A percentile compares a stretch with the other conserved stretches of the same genome.
phyloP scores from a whole-genome alignment of 1,284 basidiomycete species.

The Dichomitus squalens region DNA sequence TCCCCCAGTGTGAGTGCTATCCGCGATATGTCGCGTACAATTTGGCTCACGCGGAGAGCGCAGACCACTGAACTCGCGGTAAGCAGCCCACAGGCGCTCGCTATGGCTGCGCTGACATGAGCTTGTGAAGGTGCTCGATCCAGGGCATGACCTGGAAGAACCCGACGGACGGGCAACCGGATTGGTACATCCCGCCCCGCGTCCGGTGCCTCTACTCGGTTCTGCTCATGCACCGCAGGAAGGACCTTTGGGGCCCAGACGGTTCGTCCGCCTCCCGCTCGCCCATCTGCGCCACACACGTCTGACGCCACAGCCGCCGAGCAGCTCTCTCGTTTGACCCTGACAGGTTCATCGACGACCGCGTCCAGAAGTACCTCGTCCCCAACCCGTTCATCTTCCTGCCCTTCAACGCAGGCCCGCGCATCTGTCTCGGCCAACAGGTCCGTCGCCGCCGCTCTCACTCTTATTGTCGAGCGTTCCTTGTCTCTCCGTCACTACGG shows the following conservation, averaged over 20 bases:
- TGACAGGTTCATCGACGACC: slow-evolving; percentile 43
- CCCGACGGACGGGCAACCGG: slow-evolving; percentile 44
- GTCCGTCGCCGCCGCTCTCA: slow-evolving; percentile 18
- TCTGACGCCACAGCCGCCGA: neutral
- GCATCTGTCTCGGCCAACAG: slow-evolving; percentile 51
- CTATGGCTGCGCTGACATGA: neutral
- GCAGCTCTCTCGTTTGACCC: slow-evolving; percentile 43
- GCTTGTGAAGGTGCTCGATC: slow-evolving; percentile 31
- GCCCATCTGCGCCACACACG: neutral
- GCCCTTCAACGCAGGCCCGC: slow-evolving; percentile 52
- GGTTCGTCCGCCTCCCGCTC: slow-evolving; percentile 36
- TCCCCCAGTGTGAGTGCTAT: slow-evolving; percentile 50
- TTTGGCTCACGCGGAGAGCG: neutral
- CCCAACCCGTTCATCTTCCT: slow-evolving; percentile 50
- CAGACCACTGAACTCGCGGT: slow-evolving; percentile 18
- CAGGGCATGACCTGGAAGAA: slow-evolving; percentile 49
- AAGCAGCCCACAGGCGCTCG: neutral
- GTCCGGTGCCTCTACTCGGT: slow-evolving; percentile 53
- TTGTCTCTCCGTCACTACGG: too few relatives aligned
- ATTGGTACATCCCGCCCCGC: slow-evolving; percentile 54
- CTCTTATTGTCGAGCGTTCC: too few relatives aligned
- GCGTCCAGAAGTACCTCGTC: slow-evolving; percentile 38
- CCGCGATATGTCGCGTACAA: neutral
- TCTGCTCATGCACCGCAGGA: slow-evolving; percentile 62
- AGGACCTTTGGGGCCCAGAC: slow-evolving; percentile 69